Evolutionary conservation across 495 filamentous ascomycete genomes (phyloP).

Genomic region (Cercophora sp.): DNA sequence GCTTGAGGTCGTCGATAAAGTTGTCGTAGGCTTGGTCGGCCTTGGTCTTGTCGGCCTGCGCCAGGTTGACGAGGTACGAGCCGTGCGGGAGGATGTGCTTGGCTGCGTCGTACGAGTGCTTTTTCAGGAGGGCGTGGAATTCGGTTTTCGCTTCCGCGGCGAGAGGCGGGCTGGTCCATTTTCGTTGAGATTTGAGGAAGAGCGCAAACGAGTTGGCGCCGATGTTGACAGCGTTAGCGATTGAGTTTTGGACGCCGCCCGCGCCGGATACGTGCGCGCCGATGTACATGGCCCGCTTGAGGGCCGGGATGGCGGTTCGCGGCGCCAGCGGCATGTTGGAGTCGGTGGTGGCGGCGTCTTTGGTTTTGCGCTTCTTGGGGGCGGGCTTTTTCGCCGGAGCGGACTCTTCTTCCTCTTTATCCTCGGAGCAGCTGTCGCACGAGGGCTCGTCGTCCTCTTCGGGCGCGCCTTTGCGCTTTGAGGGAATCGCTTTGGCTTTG

Average conservation of each 20-base stretch:
- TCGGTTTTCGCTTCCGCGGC: slow-evolving; percentile 59
- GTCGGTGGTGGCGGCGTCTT: slow-evolving; percentile 36
- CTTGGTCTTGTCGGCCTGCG: slow-evolving; percentile 72
- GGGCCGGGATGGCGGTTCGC: slow-evolving; percentile 55
- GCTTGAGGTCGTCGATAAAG: slow-evolving; percentile 83
- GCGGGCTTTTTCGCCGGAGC: slow-evolving; percentile 27
- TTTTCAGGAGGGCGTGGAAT: slow-evolving; percentile 62
- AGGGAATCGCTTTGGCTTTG: slow-evolving; percentile 1
- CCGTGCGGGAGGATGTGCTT: slow-evolving; percentile 82
- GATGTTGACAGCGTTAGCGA: slow-evolving; percentile 74
- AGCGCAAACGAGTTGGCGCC: slow-evolving; percentile 90
- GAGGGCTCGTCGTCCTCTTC: slow-evolving; percentile 20
- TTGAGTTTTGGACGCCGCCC: slow-evolving; percentile 86
- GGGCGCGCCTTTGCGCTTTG: slow-evolving; percentile 36
- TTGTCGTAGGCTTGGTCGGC: slow-evolving; percentile 79
- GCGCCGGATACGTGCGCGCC: slow-evolving; percentile 90
- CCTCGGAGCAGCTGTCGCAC: slow-evolving; percentile 18
- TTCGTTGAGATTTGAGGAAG: slow-evolving; percentile 92
- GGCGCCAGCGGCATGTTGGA: slow-evolving; percentile 61
- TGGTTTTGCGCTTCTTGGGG: slow-evolving; percentile 48
- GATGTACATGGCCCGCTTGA: slow-evolving; percentile 71
- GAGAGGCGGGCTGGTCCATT: slow-evolving; percentile 85
- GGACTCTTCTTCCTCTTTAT: slow-evolving; percentile 19
- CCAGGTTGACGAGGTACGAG: slow-evolving; percentile 94
- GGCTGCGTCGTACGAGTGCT: slow-evolving; percentile 69